Conservation (phyloP, 2,329 filamentous ascomycete genomes). For the Cladosporium sp. region DNA sequence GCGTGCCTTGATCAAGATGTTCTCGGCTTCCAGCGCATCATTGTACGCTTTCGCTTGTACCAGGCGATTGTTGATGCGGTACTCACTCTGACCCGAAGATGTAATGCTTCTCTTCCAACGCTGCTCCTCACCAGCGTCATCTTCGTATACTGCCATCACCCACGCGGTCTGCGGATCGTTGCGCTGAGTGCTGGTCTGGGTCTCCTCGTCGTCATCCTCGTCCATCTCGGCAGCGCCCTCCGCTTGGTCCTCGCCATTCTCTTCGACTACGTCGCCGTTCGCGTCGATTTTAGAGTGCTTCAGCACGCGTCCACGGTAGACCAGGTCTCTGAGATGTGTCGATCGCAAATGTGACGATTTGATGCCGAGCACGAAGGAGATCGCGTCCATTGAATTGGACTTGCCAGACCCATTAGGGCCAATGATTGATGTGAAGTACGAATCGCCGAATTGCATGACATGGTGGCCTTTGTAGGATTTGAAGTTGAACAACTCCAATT, state of each 20-base stretch:
- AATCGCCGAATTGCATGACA: conserved; percentile 89
- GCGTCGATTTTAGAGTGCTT: conserved; percentile 90
- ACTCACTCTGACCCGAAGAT: conserved; percentile 82
- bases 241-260: conserved; percentile 25
- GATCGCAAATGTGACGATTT: conserved; percentile 98
- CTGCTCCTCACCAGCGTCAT: conserved; percentile 91
- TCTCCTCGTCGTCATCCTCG: conserved; percentile 41
- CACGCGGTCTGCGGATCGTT: conserved; percentile 90
- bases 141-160: conserved; percentile 99
- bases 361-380: conserved; percentile 97
- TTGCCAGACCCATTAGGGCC: conserved; percentile 99
- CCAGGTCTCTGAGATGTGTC: conserved; percentile 85
- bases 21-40: conserved; percentile 83
- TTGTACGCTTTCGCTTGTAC: conserved; percentile 93
- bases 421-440: conserved; percentile 98
- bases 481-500: conserved; percentile 96
- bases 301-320: conserved; percentile 91
- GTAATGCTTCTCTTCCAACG: conserved; percentile 96
- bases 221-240: conserved; percentile 52
- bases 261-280: conserved; percentile 68
- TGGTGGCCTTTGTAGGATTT: conserved; percentile 99
- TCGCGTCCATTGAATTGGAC: conserved; percentile 99
- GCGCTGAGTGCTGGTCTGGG: conserved; percentile 60
- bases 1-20: conserved; percentile 94
- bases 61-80: conserved; percentile 88